phyloP scores from a whole-genome alignment of 768 basidiomycete genomes.

The Macrocybe gigantea region DNA sequence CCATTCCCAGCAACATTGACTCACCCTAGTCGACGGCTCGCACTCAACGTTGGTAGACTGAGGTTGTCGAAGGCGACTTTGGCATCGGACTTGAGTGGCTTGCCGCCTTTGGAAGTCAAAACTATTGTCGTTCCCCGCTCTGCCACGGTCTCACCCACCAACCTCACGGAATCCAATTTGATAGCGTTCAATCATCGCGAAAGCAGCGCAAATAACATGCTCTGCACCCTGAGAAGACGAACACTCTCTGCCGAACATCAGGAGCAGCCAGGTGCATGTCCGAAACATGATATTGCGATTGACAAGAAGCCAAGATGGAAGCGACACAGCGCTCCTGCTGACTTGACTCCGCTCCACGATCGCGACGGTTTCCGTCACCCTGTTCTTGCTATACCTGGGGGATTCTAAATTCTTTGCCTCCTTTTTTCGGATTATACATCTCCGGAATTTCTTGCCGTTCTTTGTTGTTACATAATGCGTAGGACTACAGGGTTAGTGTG shows the following conservation, averaged over 20 bases:
- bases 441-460: background rate
- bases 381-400: conserved; percentile 51
- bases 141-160: conserved; percentile 31
- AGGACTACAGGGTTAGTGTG: no score
- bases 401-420: conserved; percentile 35
- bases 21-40: no score
- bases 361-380: conserved; percentile 57
- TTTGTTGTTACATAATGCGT: no score
- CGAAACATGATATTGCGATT: conserved; percentile 12
- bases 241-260: conserved; percentile 34
- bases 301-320: conserved; percentile 34
- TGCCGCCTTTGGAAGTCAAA: conserved; percentile 40
- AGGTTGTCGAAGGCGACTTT: no score
- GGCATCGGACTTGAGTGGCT: background rate
- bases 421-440: conserved; percentile 19
- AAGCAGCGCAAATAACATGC: conserved; percentile 58
- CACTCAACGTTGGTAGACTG: no score
- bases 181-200: conserved; percentile 47
- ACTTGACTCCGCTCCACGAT: conserved; percentile 39
- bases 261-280: conserved; percentile 6
- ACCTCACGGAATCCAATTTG: conserved; percentile 50
- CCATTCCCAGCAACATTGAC: no score
- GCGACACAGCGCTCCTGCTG: conserved; percentile 61
- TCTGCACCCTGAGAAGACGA: conserved; percentile 55
- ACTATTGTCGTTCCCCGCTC: conserved; percentile 44